Base-by-base conservation (phyloP, 1,284 basidiomycete species). In the Naganishia cerealis region DNA sequence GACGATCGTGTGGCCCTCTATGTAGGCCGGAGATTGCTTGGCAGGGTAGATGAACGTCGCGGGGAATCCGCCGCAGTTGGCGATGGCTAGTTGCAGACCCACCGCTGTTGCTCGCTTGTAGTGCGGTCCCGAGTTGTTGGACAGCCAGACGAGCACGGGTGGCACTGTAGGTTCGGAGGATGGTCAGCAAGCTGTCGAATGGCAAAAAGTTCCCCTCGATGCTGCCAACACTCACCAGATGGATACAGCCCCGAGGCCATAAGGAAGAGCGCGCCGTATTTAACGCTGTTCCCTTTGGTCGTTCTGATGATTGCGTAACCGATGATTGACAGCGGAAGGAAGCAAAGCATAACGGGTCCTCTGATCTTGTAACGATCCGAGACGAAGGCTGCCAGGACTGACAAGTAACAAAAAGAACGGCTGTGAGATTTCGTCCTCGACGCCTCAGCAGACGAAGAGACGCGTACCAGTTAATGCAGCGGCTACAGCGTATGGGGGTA, bases 401-500 rank as follows among this genome's bases (percentile, higher is more conserved):
- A 5, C 36, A n/a, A 77, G 78, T 42, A 73, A 57, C 50, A 75
- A 67, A n/a, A 78, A 74, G 3, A 77, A 74, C 6, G 36, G 29
- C 36, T 52, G 40, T 24, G 15, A 46, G 26, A n/a, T 5, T 46
- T 43, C 50, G 3, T 6, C 18, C 38, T 57, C 38, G 73, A 68
- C 2, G 36, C 7, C 26, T 33, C 26, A 36, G 43, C 21, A 39
- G 29, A 9, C 21, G 0, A 24, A 7, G 46, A 50, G 21, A 7
- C n/a, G 24, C 46, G n/a, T 24, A 67, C 67, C 67, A 33, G 67
- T 67, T 7, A 67, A 38, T 5, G 46, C 65, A 72, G 76, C 13
- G 72, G 69, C 18, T 71, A 87, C 86, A 1, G 86, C 88, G 73
- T 92, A 92, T n/a, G 91, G 90, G 3, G 91, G 91, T 6, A 93